Conservation (phyloP, 495 filamentous ascomycete genomes). For the Neurospora tetrasperma region DNA sequence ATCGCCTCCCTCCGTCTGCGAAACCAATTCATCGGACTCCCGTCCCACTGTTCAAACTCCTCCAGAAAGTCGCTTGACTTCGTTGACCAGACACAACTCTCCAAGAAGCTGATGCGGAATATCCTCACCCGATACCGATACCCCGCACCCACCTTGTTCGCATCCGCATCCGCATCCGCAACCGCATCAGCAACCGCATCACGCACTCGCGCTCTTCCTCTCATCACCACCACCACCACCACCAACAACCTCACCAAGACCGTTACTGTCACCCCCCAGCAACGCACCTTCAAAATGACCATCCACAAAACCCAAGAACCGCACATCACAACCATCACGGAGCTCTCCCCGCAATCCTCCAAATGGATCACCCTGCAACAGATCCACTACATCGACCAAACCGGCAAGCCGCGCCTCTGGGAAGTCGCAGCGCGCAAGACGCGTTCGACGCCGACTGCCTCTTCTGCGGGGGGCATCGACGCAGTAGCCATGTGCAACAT, state of each 20-base stretch:
- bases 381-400: conserved; percentile 42
- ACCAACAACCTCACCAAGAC: too few species aligned
- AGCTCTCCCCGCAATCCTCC: conserved; percentile 33
- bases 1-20: neutral
- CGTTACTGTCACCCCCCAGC: neutral
- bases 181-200: neutral
- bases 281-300: conserved; percentile 3
- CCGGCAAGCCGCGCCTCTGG: conserved; percentile 41
- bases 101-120: neutral
- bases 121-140: neutral
- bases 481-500: conserved; percentile 47
- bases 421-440: conserved; percentile 46
- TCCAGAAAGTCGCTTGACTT: neutral
- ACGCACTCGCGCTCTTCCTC: neutral
- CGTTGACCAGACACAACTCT: neutral
- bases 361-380: conserved; percentile 44
- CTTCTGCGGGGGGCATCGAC: conserved; percentile 29
- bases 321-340: conserved; percentile 33
- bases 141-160: neutral
- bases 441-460: conserved; percentile 11
- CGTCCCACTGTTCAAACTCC: neutral
- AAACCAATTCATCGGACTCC: neutral
- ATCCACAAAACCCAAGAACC: conserved; percentile 30
- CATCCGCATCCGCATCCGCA: neutral
- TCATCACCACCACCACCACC: neutral